Evolutionary conservation across 495 filamentous ascomycete genomes (phyloP), one percentile per base, ranked within the genome.

Genomic region (Extremus antarcticus): DNA sequence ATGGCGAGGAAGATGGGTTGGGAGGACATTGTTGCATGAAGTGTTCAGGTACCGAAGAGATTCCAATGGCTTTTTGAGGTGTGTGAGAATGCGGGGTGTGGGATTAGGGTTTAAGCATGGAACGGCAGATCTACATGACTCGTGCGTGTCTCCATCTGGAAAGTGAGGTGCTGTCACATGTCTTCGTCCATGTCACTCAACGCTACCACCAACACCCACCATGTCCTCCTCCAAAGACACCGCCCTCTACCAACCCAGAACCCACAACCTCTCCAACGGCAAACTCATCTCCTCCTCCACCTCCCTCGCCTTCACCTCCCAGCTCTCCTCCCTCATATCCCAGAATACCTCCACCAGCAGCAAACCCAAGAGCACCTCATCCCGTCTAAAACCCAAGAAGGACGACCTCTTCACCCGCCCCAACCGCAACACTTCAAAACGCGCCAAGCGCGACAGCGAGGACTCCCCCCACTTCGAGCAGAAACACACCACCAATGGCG

Each of bases 251-350:
- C 16, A 80, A 35, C 78, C 76, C n/a, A 81, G 81, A 20, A 69
- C 78, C 23, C 86, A 74, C 63, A 59, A 73, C 47, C 56, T 58
- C 50, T 58, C 68, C 29, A 65, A 82, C 59, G 73, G 73, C 56
- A 77, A 77, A 62, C 76, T 81, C 54, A 78, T 84, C 46, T 74
- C 82, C 35, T 80, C 86, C 45, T 81, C 87, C 21, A 84, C 84
- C 52, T 85, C 80, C 59, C 81, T 94, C 51, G 78, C 84, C 63
- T 95, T 96, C 71, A 78, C 83, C 32, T 82, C 85, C 8, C 80
- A 88, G 43, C 79, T 95, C 54, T 80, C 81, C 59, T 85, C 85
- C 35, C 58, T 60, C 13, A 64, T 61, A 24, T 39, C 56, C 11
- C 21, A 19, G 3, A n/a, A n/a, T n/a, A 15, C 48, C 40, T 25